Percentiles rank a stretch among this genome's conserved stretches.
Evolutionary conservation across 345 rosid species (phyloP).

Genomic region (Dipteronia sinensis): DNA sequence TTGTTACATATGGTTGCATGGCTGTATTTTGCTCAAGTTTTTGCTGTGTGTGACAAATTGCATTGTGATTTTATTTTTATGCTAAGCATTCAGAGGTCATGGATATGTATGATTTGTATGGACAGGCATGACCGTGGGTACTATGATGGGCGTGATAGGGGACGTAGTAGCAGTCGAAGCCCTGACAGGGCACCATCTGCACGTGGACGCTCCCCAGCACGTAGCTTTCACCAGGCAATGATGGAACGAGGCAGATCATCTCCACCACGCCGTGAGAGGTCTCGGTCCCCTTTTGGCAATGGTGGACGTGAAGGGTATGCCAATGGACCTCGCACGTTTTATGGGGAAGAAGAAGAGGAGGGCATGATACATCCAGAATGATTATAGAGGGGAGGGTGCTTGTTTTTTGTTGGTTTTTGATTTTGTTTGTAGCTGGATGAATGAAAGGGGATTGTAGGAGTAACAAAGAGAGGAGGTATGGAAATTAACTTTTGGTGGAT

Average conservation of each 20-base stretch:
- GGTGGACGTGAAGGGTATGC: conserved; percentile 14
- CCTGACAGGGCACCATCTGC: conserved; percentile 39
- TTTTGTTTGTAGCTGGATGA: background rate
- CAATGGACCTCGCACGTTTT: conserved; percentile 6
- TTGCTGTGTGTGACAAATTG: conserved; percentile 5
- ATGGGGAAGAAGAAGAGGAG: conserved; percentile 47
- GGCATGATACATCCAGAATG: conserved; percentile 40
- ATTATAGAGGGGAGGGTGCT: background rate
- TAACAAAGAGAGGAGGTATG: conserved; percentile 13
- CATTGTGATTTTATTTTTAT: background rate
- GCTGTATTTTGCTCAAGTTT: background rate
- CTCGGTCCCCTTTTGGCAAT: conserved; percentile 26
- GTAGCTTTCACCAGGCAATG: conserved; percentile 73
- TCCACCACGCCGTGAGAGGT: conserved; percentile 22
- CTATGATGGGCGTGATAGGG: conserved; percentile 32
- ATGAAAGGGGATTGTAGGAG: background rate
- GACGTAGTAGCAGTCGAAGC: conserved; percentile 41
- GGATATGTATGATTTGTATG: background rate
- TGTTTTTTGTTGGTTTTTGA: background rate
- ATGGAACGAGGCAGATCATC: conserved; percentile 44
- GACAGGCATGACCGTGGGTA: conserved; percentile 23
- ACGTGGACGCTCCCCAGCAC: conserved; percentile 47
- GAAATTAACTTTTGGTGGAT: conserved; percentile 21
- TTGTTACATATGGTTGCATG: background rate
- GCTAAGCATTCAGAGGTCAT: background rate